Percentiles rank a stretch among this genome's conserved stretches.
phyloP scores from a whole-genome alignment of 768 basidiomycete species.

The Neoboletus magnificus region DNA sequence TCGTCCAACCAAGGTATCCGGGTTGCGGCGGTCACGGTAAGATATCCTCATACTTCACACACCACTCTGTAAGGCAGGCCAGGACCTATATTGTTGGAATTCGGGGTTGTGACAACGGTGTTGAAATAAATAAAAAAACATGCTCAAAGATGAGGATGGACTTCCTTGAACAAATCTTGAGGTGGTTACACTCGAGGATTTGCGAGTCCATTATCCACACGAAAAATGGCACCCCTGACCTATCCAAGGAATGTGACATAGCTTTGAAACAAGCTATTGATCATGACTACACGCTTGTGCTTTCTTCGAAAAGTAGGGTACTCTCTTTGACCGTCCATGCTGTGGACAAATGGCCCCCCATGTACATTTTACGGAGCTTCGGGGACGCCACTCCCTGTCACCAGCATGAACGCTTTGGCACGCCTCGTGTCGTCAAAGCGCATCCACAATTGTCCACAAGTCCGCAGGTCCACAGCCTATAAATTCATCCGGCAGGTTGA shows the following conservation, averaged over 20 bases:
- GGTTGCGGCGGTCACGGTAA: neutral
- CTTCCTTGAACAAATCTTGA: neutral
- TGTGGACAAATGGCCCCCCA: neutral
- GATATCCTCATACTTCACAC: neutral
- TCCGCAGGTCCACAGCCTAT: conserved; percentile 14
- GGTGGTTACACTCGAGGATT: neutral
- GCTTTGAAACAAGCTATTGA: neutral
- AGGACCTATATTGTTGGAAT: neutral
- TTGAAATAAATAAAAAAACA: neutral
- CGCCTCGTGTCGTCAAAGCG: conserved; percentile 30
- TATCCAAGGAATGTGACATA: neutral
- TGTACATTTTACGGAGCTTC: conserved; percentile 4
- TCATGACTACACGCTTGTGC: neutral
- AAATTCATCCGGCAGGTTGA: conserved; percentile 12
- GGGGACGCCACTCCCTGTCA: conserved; percentile 13
- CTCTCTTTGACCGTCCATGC: neutral
- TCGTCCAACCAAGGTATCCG: neutral
- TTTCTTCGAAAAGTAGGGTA: neutral
- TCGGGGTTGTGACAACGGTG: neutral
- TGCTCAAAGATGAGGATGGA: neutral
- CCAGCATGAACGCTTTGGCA: conserved; percentile 10
- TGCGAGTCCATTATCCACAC: neutral
- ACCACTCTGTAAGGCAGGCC: neutral
- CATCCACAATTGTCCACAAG: conserved; percentile 26
- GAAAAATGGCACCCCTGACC: neutral